Evolutionary conservation across 345 rosid species (phyloP).

Genomic region (Euphorbia pulcherrima): DNA sequence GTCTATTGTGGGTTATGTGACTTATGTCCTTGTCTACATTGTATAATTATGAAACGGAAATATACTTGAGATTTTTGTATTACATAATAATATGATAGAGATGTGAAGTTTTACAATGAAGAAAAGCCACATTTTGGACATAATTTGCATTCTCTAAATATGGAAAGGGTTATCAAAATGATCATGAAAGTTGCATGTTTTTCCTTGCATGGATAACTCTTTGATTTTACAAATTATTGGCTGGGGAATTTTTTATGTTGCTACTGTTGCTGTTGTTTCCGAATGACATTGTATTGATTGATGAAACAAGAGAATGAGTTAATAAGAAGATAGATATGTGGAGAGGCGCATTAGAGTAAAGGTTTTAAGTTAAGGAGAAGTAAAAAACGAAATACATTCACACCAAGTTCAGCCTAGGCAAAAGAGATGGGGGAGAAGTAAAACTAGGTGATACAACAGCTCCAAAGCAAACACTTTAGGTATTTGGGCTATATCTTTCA

Average conservation of each 20-base stretch:
- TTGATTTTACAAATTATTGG: neutral
- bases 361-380: too few species aligned
- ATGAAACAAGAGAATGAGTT: too few species aligned
- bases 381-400: too few species aligned
- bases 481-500: too few species aligned
- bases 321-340: too few species aligned
- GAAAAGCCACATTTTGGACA: neutral
- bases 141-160: neutral
- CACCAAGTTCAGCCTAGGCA: too few species aligned
- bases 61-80: neutral
- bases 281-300: too few species aligned
- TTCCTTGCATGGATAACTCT: neutral
- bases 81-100: neutral
- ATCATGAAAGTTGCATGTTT: neutral
- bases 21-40: neutral
- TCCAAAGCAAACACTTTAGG: too few species aligned
- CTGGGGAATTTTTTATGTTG: neutral
- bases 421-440: too few species aligned
- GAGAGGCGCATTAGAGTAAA: too few species aligned
- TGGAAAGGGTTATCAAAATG: neutral
- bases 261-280: neutral
- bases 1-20: neutral
- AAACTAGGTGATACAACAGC: too few species aligned
- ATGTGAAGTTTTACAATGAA: neutral
- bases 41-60: neutral